Evolutionary conservation across 2,329 filamentous ascomycete species (phyloP).

Genomic region (Herpotrichia juniperi): DNA sequence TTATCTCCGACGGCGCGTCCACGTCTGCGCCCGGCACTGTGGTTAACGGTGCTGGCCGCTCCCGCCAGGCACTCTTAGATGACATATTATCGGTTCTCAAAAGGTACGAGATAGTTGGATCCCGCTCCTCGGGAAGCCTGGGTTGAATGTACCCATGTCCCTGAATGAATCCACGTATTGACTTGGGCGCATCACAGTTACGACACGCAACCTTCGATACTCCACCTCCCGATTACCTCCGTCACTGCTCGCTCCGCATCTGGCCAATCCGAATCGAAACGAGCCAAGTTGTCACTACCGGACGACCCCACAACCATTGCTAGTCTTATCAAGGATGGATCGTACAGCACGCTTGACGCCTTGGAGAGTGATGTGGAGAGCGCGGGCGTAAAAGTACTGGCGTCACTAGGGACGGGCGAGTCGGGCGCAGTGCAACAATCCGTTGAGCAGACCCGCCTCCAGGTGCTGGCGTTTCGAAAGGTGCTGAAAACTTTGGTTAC

Average conservation of each 20-base stretch:
- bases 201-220: slow-evolving; percentile 55
- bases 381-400: slow-evolving; percentile 47
- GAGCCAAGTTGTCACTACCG: slow-evolving; percentile 48
- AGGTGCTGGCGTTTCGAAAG: slow-evolving; percentile 43
- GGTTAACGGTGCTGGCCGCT: slow-evolving; percentile 26
- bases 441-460: slow-evolving; percentile 41
- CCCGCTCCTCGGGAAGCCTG: not conserved
- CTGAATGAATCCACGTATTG: slow-evolving; percentile 9
- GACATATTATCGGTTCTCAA: slow-evolving; percentile 52
- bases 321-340: slow-evolving; percentile 42
- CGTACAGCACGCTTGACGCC: slow-evolving; percentile 50
- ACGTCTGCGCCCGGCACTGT: slow-evolving; percentile 21
- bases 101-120: slow-evolving; percentile 34
- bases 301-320: slow-evolving; percentile 42
- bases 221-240: slow-evolving; percentile 45
- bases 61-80: slow-evolving; percentile 39
- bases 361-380: slow-evolving; percentile 50
- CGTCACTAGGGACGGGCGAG: slow-evolving; percentile 35
- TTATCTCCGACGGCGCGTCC: slow-evolving; percentile 37
- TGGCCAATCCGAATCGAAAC: slow-evolving; percentile 52
- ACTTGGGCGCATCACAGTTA: slow-evolving; percentile 32
- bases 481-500: slow-evolving; percentile 33
- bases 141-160: slow-evolving; percentile 2
- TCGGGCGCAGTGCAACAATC: slow-evolving; percentile 31
- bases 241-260: slow-evolving; percentile 36